These are phyloP conservation scores for Parietaria judaica DNA, from an alignment of 306 rosid genomes.

Conservation along the genomic window DNA sequence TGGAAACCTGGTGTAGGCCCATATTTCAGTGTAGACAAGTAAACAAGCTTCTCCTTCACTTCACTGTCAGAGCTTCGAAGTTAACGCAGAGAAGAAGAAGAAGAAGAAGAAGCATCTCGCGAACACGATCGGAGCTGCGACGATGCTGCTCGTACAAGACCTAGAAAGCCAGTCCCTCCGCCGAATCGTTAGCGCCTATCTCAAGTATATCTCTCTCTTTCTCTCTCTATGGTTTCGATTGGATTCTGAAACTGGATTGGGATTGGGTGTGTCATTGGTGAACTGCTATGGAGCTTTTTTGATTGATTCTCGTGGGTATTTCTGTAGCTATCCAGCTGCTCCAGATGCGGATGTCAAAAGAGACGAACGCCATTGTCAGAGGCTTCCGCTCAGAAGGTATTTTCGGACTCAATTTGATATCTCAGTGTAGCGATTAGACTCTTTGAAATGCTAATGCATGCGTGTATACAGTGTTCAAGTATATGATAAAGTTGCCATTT, in stretches of 20 bases:
- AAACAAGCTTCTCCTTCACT: no score
- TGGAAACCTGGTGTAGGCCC: no score
- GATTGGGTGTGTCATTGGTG: no score
- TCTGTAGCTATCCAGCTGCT: conserved; percentile 79
- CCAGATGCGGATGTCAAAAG: conserved; percentile 81
- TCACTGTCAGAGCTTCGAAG: no score
- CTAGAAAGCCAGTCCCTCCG: conserved; percentile 81
- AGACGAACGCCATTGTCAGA: conserved; percentile 68
- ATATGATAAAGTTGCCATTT: no score
- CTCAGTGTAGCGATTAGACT: no score
- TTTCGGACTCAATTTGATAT: background rate
- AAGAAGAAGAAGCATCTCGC: conserved; percentile 6
- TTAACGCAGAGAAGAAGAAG: background rate
- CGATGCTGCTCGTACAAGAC: conserved; percentile 74
- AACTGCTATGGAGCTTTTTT: conserved; percentile 6
- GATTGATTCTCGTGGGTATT: background rate
- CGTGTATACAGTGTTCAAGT: no score
- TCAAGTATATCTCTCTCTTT: conserved; percentile 54
- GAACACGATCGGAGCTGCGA: background rate
- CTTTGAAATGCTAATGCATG: background rate
- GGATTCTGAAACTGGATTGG: background rate
- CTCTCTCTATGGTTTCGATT: no score
- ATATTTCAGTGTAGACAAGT: no score
- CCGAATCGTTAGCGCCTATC: conserved; percentile 85
- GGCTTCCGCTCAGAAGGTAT: conserved; percentile 89